Conservation (phyloP, 2,329 filamentous ascomycete species). For the Aspergillus proliferans region DNA sequence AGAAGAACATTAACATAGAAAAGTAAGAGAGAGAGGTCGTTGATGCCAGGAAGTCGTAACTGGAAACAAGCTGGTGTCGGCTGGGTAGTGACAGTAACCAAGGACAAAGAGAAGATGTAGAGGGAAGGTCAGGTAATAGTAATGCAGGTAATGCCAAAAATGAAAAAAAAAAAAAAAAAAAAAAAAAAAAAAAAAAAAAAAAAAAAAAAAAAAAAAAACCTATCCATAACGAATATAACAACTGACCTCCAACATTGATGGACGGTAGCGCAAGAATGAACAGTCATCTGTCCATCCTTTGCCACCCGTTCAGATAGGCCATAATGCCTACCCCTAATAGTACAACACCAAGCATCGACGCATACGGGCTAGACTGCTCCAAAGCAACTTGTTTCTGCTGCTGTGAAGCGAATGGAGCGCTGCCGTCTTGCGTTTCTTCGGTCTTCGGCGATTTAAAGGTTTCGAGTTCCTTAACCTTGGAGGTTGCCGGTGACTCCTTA, state of each 20-base stretch:
- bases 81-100: not conserved
- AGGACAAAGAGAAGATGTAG: constrained; percentile 1
- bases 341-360: constrained; percentile 76
- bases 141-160: constrained; percentile 20
- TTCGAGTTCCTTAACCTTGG: constrained; percentile 9
- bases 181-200: not conserved
- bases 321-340: constrained; percentile 75
- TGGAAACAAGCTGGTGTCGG: constrained; percentile 8
- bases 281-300: constrained; percentile 47
- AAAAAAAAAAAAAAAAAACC: not conserved
- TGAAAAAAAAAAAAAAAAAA: constrained; percentile 2
- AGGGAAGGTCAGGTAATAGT: constrained; percentile 11
- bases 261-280: not conserved
- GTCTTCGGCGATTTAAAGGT: constrained; percentile 46
- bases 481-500: not conserved
- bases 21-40: constrained; percentile 6
- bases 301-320: constrained; percentile 82
- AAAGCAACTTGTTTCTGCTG: constrained; percentile 32
- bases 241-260: not conserved
- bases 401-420: constrained; percentile 38
- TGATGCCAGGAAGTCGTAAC: constrained; percentile 22
- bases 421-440: constrained; percentile 34
- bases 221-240: too few species aligned
- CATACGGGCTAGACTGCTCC: constrained; percentile 62
- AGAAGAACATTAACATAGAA: constrained; percentile 18